A percentile compares a stretch with the other conserved stretches of the same genome.
phyloP scores from a whole-genome alignment of 805 yeast species.

The Zygoascus bituminiphila region DNA sequence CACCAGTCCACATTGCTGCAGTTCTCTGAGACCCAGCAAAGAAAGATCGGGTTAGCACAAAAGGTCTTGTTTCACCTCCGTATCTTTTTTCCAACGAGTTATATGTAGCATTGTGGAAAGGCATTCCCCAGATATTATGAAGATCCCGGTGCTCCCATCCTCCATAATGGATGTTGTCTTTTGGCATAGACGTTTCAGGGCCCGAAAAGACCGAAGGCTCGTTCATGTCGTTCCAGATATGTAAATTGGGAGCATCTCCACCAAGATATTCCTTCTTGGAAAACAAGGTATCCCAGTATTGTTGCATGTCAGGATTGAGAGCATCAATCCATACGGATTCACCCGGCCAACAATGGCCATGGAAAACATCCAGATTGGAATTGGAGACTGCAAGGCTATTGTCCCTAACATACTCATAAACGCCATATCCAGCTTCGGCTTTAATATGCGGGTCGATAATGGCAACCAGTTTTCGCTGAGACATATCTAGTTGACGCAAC shows the following conservation, averaged over 20 bases:
- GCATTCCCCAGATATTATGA: conserved; percentile 77
- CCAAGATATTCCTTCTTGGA: conserved; percentile 31
- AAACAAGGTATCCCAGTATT: conserved; percentile 23
- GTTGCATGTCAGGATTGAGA: conserved; percentile 48
- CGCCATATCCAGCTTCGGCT: conserved; percentile 42
- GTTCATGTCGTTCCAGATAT: conserved; percentile 97
- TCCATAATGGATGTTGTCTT: conserved; percentile 69
- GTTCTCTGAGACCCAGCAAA: conserved; percentile 88
- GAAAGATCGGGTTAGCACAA: conserved; percentile 76
- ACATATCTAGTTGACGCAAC: conserved; percentile 53
- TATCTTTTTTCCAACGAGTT: conserved; percentile 51
- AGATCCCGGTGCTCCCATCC: conserved; percentile 85
- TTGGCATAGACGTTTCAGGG: conserved; percentile 86
- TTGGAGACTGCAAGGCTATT: conserved; percentile 41
- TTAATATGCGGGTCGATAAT: conserved; percentile 92
- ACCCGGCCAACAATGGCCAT: conserved; percentile 98
- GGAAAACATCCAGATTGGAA: conserved; percentile 41
- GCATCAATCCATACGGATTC: conserved; percentile 91
- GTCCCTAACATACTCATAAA: conserved; percentile 45
- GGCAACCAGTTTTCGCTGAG: conserved; percentile 74
- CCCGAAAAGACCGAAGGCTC: conserved; percentile 95
- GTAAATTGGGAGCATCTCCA: conserved; percentile 53
- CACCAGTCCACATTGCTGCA: conserved; percentile 97
- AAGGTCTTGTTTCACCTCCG: conserved; percentile 53
- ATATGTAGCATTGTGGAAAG: conserved; percentile 74